Conservation (phyloP, 441 rosid species). For the Populus tomentosa region DNA sequence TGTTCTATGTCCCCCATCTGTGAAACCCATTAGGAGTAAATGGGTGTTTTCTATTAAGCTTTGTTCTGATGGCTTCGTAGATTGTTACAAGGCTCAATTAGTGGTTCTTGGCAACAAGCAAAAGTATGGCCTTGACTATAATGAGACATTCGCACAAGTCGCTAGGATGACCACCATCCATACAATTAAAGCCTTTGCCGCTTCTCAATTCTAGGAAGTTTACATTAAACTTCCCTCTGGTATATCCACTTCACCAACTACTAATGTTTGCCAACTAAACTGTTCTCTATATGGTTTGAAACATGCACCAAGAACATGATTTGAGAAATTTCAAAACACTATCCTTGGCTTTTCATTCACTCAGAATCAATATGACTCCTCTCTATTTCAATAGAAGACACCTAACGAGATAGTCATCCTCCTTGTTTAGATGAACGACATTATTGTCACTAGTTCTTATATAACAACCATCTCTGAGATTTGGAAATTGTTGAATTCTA, state of each 20-base stretch:
- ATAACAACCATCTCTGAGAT: not conserved
- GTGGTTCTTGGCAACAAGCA: too few relatives aligned
- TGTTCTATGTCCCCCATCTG: too few relatives aligned
- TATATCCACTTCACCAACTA: not conserved
- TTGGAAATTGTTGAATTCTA: not conserved
- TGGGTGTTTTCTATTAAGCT: too few relatives aligned
- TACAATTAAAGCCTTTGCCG: not conserved
- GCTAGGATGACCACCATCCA: not conserved
- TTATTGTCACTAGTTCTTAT: too few relatives aligned
- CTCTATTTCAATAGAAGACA: too few relatives aligned
- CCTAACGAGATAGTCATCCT: too few relatives aligned
- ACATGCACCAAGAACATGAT: conserved; percentile 6
- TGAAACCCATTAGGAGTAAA: too few relatives aligned
- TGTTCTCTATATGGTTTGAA: conserved; percentile 7
- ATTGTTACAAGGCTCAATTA: too few relatives aligned
- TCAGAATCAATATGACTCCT: too few relatives aligned
- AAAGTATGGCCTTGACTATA: too few relatives aligned
- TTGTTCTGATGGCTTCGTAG: too few relatives aligned
- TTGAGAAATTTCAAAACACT: not conserved
- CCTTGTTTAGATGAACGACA: too few relatives aligned
- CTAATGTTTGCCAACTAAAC: conserved; percentile 7
- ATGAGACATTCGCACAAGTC: not conserved
- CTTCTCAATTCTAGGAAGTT: not conserved
- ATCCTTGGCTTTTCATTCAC: not conserved
- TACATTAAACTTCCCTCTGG: not conserved